phyloP scores from a whole-genome alignment of 1,284 basidiomycete species.

The Heterobasidion annosum region DNA sequence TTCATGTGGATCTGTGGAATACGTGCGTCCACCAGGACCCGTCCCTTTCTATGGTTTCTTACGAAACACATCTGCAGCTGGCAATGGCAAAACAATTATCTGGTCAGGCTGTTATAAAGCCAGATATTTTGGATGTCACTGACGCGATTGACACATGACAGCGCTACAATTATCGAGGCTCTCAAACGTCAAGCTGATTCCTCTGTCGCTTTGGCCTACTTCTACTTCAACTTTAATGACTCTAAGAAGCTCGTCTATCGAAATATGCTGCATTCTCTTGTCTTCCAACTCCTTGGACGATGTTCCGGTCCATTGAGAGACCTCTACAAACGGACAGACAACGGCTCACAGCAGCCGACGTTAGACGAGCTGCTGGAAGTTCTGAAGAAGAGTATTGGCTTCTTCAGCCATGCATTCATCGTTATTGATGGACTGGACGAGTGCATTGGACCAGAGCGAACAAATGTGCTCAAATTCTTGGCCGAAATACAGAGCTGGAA shows the following conservation, averaged over 20 bases:
- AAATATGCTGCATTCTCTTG: slow-evolving; percentile 1
- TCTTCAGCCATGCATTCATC: neutral
- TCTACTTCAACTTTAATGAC: slow-evolving; percentile 1
- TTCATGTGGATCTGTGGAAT: slow-evolving; percentile 1
- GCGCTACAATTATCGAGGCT: slow-evolving; percentile 2
- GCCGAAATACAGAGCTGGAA: neutral
- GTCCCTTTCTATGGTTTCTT: neutral
- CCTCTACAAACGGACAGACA: neutral
- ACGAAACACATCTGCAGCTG: neutral
- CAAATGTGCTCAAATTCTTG: neutral
- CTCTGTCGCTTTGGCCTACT: neutral
- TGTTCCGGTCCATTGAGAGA: neutral
- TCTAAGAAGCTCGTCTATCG: neutral
- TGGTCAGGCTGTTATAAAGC: neutral
- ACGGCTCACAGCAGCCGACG: neutral
- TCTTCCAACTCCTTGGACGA: slow-evolving; percentile 1
- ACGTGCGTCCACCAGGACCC: neutral
- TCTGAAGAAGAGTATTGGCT: neutral
- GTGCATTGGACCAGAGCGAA: slow-evolving; percentile 1
- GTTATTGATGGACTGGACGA: slow-evolving; percentile 4
- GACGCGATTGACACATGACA: neutral
- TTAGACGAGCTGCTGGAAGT: neutral
- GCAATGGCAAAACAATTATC: slow-evolving; percentile 2
- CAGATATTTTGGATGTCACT: neutral
- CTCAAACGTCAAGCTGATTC: neutral